Percentiles rank a stretch among this genome's conserved stretches.
These are phyloP conservation scores for Paraurostyla sp. DNA, from an alignment of 73 alveolate genomes.

Conservation along the genomic window DNA sequence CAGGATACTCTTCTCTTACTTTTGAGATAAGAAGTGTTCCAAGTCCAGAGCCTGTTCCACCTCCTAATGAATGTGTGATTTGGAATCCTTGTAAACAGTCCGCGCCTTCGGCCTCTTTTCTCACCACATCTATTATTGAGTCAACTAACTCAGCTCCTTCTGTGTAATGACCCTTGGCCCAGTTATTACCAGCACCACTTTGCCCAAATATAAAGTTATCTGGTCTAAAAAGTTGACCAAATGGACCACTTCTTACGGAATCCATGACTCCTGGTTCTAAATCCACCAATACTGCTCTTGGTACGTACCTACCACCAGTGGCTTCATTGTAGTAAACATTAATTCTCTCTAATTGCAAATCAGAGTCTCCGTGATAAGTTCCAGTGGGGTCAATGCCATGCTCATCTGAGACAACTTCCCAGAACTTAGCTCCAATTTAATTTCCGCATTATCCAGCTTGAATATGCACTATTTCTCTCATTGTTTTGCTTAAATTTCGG, in stretches of 20 bases:
- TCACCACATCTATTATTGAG: conserved; percentile 91
- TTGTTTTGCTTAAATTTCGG: too few species aligned
- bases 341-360: conserved; percentile 93
- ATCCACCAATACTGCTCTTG: conserved; percentile 99
- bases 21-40: conserved; percentile 98
- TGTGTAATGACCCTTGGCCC: conserved; percentile 99
- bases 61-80: conserved; percentile 94
- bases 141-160: conserved; percentile 95
- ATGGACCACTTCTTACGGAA: conserved; percentile 98
- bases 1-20: conserved; percentile 98
- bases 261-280: conserved; percentile 99
- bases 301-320: conserved; percentile 99
- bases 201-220: conserved; percentile 99
- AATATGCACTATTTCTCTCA: conserved; percentile 99
- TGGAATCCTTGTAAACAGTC: conserved; percentile 97
- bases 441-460: conserved; percentile 99
- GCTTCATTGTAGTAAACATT: conserved; percentile 98
- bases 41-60: conserved; percentile 95
- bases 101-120: conserved; percentile 95
- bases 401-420: conserved; percentile 99
- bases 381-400: conserved; percentile 99
- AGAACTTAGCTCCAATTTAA: conserved; percentile 99
- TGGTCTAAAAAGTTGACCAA: conserved; percentile 99
- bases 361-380: conserved; percentile 99
- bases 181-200: conserved; percentile 99